Evolutionary conservation across 116 monocot species (phyloP).

Genomic region (Phalaenopsis hybrid): DNA sequence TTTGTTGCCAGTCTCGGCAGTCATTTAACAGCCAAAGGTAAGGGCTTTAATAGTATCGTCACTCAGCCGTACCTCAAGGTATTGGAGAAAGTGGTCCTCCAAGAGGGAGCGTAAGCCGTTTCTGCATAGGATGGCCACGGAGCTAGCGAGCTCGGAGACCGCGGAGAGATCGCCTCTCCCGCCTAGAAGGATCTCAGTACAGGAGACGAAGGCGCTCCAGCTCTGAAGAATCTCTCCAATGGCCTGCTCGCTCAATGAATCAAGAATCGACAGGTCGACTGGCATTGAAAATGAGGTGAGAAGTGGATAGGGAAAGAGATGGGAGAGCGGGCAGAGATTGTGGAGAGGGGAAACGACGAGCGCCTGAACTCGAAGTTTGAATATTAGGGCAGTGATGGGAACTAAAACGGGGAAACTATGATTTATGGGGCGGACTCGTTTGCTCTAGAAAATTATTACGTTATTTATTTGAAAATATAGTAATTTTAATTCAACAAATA

Average conservation of each 20-base stretch:
- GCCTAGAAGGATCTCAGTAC: conserved; percentile 35
- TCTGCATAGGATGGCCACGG: conserved; percentile 35
- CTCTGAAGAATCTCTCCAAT: conserved; percentile 42
- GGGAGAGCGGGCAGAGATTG: not conserved
- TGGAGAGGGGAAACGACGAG: not conserved
- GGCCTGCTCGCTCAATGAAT: conserved; percentile 29
- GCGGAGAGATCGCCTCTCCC: conserved; percentile 29
- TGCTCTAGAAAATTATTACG: too few relatives aligned
- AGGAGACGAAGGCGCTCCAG: conserved; percentile 56
- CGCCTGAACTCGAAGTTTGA: not conserved
- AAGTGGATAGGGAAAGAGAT: not conserved
- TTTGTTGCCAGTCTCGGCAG: not conserved
- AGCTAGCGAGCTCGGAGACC: conserved; percentile 16
- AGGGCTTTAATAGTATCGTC: not conserved
- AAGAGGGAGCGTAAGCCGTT: conserved; percentile 43
- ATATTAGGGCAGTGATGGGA: not conserved
- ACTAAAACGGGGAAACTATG: too few relatives aligned
- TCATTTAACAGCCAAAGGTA: not conserved
- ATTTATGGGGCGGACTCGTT: too few relatives aligned
- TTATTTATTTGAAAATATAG: too few relatives aligned
- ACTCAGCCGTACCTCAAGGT: conserved; percentile 40
- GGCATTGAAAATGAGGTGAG: not conserved
- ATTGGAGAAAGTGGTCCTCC: conserved; percentile 66
- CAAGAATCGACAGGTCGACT: conserved; percentile 4
- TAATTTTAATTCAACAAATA: too few relatives aligned